These are phyloP conservation scores for Solanum pinnatisectum DNA, from an alignment of 257 asterid species.

Conservation along the genomic window DNA sequence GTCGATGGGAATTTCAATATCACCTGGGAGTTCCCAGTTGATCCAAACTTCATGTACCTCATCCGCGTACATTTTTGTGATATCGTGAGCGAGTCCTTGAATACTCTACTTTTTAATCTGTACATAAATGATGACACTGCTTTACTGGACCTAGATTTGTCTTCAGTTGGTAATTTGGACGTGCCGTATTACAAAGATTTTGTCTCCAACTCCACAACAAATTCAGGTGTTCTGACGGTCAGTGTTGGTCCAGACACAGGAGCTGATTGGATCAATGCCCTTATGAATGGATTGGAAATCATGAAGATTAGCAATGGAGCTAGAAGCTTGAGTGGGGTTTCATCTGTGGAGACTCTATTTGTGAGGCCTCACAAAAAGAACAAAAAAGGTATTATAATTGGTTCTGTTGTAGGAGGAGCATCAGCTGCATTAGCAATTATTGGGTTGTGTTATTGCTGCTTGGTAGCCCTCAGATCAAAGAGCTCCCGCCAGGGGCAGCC, in stretches of 20 bases:
- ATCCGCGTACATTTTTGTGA: constrained; percentile 67
- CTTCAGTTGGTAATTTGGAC: constrained; percentile 40
- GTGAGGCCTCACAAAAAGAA: constrained; percentile 27
- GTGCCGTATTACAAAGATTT: constrained; percentile 52
- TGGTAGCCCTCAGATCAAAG: constrained; percentile 37
- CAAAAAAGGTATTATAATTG: constrained; percentile 21
- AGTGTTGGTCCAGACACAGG: constrained; percentile 53
- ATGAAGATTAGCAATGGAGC: constrained; percentile 67
- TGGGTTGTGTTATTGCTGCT: constrained; percentile 45
- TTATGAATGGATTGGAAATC: constrained; percentile 64
- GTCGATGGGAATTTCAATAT: constrained; percentile 52
- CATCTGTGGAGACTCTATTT: constrained; percentile 38
- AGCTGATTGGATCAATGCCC: constrained; percentile 36
- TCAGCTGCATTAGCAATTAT: constrained; percentile 25
- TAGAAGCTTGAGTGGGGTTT: constrained; percentile 46
- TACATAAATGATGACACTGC: constrained; percentile 50
- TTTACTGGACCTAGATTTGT: constrained; percentile 37
- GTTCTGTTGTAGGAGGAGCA: constrained; percentile 37
- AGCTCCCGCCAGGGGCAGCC: constrained; percentile 35
- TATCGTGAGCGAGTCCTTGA: constrained; percentile 55
- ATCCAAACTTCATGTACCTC: constrained; percentile 44
- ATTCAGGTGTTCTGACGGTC: constrained; percentile 37
- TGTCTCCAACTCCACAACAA: constrained; percentile 22
- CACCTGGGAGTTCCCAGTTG: constrained; percentile 65
- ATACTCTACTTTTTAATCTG: constrained; percentile 45